Evolutionary conservation across 2,329 filamentous ascomycete species (phyloP).

Genomic region (Aspergillus sp.): DNA sequence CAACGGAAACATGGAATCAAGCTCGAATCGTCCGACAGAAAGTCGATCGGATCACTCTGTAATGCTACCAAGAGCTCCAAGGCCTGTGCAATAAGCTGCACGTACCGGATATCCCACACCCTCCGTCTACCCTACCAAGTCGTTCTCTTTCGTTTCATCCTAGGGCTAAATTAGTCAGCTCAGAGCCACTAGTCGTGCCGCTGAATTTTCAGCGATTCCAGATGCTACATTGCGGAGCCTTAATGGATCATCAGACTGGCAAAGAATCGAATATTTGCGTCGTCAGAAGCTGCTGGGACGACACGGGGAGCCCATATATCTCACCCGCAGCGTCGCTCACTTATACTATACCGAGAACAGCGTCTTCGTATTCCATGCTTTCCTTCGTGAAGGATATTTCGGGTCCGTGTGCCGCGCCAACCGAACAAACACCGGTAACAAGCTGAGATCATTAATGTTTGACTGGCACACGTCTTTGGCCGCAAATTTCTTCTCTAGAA

Average conservation of each 20-base stretch:
- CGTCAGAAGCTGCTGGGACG: constrained; percentile 59
- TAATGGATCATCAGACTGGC: constrained; percentile 66
- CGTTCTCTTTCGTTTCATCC: neutral
- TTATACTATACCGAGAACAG: constrained; percentile 72
- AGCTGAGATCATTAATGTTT: constrained; percentile 57
- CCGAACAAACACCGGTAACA: constrained; percentile 46
- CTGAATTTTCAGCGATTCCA: constrained; percentile 49
- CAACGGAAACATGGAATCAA: neutral
- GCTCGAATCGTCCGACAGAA: neutral
- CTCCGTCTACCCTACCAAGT: neutral
- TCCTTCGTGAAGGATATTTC: constrained; percentile 66
- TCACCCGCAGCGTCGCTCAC: constrained; percentile 63
- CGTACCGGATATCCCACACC: neutral
- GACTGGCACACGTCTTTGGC: constrained; percentile 63
- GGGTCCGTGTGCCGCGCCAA: constrained; percentile 53
- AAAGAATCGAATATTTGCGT: constrained; percentile 69
- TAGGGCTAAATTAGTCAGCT: neutral
- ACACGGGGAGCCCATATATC: constrained; percentile 61
- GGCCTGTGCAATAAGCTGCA: neutral
- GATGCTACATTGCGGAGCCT: constrained; percentile 60
- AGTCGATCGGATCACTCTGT: neutral
- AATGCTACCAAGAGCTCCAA: neutral
- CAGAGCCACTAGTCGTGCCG: neutral
- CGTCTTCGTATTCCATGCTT: constrained; percentile 67
- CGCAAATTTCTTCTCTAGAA: constrained; percentile 43